phyloP scores from a whole-genome alignment of 2,329 filamentous ascomycete genomes.

The Macrophomina tecta region DNA sequence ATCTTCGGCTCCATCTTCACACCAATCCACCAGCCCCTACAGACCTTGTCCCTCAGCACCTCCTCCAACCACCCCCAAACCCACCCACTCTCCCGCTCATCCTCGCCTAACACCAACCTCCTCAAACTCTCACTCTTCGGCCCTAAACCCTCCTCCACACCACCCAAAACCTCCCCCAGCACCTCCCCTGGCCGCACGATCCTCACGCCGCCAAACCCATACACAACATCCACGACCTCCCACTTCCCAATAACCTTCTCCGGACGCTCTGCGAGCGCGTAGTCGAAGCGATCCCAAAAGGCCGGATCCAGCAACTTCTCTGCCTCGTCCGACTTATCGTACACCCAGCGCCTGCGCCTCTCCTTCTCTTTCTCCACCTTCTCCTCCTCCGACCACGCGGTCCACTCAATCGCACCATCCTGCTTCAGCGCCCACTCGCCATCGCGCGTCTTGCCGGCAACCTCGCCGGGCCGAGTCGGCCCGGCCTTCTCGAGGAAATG shows the following conservation, averaged over 20 bases:
- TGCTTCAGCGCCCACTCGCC: constrained; percentile 17
- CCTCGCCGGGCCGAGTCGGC: background rate
- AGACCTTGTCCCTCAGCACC: constrained; percentile 43
- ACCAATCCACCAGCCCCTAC: constrained; percentile 62
- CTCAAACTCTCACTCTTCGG: constrained; percentile 21
- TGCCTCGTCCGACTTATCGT: constrained; percentile 66
- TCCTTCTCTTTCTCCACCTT: background rate
- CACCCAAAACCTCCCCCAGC: constrained; percentile 35
- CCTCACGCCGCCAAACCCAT: constrained; percentile 58
- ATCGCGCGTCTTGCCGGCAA: background rate
- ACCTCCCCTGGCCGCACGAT: constrained; percentile 53
- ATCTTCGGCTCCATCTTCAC: constrained; percentile 61
- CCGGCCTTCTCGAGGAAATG: constrained; percentile 55
- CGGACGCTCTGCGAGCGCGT: constrained; percentile 61
- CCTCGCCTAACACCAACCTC: constrained; percentile 30
- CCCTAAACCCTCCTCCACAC: constrained; percentile 28
- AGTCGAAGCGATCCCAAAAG: constrained; percentile 67
- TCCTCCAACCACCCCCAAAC: constrained; percentile 35
- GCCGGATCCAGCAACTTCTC: constrained; percentile 51
- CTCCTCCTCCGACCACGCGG: constrained; percentile 5
- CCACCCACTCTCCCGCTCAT: constrained; percentile 31
- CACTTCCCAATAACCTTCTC: constrained; percentile 57
- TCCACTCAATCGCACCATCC: constrained; percentile 17
- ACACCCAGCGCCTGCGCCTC: constrained; percentile 53
- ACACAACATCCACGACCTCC: constrained; percentile 57